Percentiles rank a stretch among this genome's conserved stretches.
Conservation (phyloP, 169 alveolate species). For the Cytauxzoon felis region DNA sequence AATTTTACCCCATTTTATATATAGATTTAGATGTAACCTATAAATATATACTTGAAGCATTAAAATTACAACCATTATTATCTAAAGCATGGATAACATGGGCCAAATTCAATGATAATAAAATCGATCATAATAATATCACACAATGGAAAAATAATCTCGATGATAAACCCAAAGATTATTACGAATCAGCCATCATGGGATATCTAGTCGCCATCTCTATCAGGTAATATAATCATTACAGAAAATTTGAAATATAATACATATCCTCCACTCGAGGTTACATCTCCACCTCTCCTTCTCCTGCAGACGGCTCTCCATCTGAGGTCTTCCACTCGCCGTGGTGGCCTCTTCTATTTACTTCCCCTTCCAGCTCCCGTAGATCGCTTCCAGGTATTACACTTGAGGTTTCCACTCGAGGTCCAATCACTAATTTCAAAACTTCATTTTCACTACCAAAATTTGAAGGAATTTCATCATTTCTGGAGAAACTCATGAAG, state of each 20-base stretch:
- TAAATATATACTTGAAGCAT: slow-evolving; percentile 59
- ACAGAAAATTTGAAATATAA: slow-evolving; percentile 30
- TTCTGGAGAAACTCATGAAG: too few species aligned
- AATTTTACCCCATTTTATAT: not conserved
- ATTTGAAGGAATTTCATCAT: too few species aligned
- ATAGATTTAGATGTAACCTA: slow-evolving; percentile 39
- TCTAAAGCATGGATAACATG: slow-evolving; percentile 71
- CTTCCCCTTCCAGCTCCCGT: too few species aligned
- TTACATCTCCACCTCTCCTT: too few species aligned
- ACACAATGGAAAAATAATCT: slow-evolving; percentile 15
- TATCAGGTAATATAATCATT: slow-evolving; percentile 8
- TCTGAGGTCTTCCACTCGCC: too few species aligned
- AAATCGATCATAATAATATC: slow-evolving; percentile 38
- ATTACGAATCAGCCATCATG: slow-evolving; percentile 63
- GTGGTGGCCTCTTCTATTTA: too few species aligned
- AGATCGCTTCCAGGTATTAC: too few species aligned
- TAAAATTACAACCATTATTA: slow-evolving; percentile 67
- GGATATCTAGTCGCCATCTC: slow-evolving; percentile 71
- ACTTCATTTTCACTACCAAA: too few species aligned
- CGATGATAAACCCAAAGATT: slow-evolving; percentile 5
- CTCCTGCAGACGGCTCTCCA: too few species aligned
- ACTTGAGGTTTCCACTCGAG: too few species aligned
- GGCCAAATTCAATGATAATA: slow-evolving; percentile 68
- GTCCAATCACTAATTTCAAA: too few species aligned
- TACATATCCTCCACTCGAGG: too few species aligned